Evolutionary conservation across 2,329 filamentous ascomycete species (phyloP).

Genomic region (Trichophyton simii): DNA sequence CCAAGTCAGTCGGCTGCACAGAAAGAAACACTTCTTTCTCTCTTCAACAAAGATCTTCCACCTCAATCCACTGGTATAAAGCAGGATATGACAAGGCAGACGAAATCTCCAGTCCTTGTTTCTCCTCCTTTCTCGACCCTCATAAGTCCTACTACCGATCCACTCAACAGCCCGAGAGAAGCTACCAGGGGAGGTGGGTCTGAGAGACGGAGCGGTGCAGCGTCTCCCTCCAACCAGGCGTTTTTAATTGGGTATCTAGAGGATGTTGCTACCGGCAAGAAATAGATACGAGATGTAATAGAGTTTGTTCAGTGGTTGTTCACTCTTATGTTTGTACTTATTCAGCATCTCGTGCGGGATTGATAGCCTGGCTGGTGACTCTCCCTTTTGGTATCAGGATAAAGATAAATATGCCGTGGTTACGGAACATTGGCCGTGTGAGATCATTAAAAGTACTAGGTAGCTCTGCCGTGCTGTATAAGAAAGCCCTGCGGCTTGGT

Average conservation of each 20-base stretch:
- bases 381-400: background rate
- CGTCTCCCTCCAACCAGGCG: conserved; percentile 57
- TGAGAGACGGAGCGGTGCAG: conserved; percentile 17
- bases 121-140: conserved; percentile 8
- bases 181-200: background rate
- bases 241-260: conserved; percentile 68
- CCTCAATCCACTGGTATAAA: conserved; percentile 1
- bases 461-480: too few relatives aligned
- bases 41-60: conserved; percentile 45
- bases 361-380: background rate
- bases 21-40: conserved; percentile 43
- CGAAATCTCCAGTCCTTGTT: conserved; percentile 7
- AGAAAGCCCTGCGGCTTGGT: too few relatives aligned
- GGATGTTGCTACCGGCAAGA: conserved; percentile 35
- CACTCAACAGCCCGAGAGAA: background rate
- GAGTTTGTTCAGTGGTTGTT: background rate
- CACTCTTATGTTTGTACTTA: background rate
- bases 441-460: too few relatives aligned
- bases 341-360: background rate
- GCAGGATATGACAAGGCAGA: background rate
- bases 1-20: conserved; percentile 35
- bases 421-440: background rate
- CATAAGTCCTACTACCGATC: background rate
- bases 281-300: background rate
- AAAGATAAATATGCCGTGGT: background rate